Evolutionary conservation across 208 protist genomes (phyloP), one percentile per base, ranked within the genome.

Genomic region (Trypanosoma conorhini): DNA sequence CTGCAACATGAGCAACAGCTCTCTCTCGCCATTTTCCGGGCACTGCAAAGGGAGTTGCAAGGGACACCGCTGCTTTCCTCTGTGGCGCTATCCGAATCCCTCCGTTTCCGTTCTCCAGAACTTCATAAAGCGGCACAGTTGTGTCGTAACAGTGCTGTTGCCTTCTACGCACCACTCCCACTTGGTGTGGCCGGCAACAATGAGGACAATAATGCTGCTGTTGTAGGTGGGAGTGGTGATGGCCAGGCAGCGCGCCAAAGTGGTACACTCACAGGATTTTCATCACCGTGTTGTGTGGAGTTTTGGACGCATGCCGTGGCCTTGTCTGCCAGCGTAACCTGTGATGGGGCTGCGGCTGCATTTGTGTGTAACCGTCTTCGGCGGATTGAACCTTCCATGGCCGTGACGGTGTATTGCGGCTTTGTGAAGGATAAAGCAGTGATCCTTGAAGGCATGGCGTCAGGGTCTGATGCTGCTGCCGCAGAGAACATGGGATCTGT

Each of bases 281-380:
- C 70, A 64, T 30, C 88, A 81, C n/a, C 62, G 85, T 65, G 82
- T 79, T 58, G 82, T 38, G 72, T 96, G 31, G 86, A 94, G 67
- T 64, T 86, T 64, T 96, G 91, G 88, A 90, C 82, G 35, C 88
- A 96, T 76, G 88, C 87, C 17, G 83, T 81, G 44, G 70, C 86
- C 8, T 38, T 79, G 28, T 63, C 54, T 21, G 57, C 75, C n/a
- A 74, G 61, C 61, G 63, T 80, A n/a, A 62, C 67, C 4, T 86
- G 86, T 44, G 91, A 96, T 62, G 65, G 75, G 3, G 67, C 76
- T 10, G 88, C 86, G 7, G 83, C 88, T 9, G 51, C 64, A 21
- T 94, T 94, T 69, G 56, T 92, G 38, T 60, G 72, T 21, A 64
- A 71, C 19, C 85, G 86, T 74, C 62, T 89, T 22, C 58, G 38